Evolutionary conservation across 257 asterid species (phyloP).

Genomic region (Nicotiana tomentosiformis): DNA sequence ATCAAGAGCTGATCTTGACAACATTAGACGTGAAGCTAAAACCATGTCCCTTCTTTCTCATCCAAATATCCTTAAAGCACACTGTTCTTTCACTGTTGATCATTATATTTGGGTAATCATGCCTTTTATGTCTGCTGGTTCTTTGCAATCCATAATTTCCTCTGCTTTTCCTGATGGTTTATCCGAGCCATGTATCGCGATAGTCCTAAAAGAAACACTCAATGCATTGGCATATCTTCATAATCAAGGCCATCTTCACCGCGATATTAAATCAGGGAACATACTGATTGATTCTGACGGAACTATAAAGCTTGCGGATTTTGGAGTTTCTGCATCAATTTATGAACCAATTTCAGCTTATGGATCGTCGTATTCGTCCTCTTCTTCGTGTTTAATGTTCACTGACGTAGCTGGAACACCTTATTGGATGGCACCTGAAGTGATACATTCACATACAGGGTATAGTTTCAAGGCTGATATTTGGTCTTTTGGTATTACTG

Average conservation of each 20-base stretch:
- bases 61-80: constrained; percentile 77
- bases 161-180: constrained; percentile 65
- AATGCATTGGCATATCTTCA: constrained; percentile 62
- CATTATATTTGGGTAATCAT: constrained; percentile 77
- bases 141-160: constrained; percentile 67
- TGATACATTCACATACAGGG: constrained; percentile 68
- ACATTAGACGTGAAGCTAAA: constrained; percentile 65
- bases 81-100: constrained; percentile 69
- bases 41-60: constrained; percentile 64
- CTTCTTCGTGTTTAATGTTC: constrained; percentile 38
- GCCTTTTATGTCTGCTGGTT: constrained; percentile 89
- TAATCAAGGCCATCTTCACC: constrained; percentile 72
- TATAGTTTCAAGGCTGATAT: constrained; percentile 82
- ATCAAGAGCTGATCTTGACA: constrained; percentile 49
- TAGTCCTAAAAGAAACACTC: constrained; percentile 54
- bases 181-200: constrained; percentile 60
- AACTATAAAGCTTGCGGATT: constrained; percentile 65
- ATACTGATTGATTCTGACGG: constrained; percentile 65
- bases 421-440: constrained; percentile 92
- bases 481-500: constrained; percentile 91
- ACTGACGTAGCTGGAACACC: constrained; percentile 77
- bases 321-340: constrained; percentile 78
- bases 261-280: constrained; percentile 75
- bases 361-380: constrained; percentile 19
- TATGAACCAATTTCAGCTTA: constrained; percentile 35